phyloP scores from a whole-genome alignment of 331 rosid species.

The Ulmus americana region DNA sequence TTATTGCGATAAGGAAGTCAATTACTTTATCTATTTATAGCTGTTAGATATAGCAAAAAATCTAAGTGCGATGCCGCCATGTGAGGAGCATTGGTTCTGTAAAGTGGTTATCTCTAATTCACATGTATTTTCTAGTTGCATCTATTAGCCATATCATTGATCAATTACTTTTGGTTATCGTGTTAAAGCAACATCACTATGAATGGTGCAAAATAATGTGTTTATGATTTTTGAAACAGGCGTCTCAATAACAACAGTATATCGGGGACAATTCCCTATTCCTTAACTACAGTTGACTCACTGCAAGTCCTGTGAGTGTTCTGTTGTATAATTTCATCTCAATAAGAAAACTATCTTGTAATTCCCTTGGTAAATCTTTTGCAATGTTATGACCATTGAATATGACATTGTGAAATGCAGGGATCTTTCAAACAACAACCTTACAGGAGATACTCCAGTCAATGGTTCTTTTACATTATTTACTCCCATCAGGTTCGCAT shows the following conservation, averaged over 20 bases:
- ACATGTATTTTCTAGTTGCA: too few relatives aligned
- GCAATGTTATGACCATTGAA: constrained; percentile 16
- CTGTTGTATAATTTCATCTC: constrained; percentile 13
- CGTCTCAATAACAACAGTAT: constrained; percentile 83
- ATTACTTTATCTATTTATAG: too few relatives aligned
- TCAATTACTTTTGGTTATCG: not conserved
- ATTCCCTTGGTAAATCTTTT: constrained; percentile 6
- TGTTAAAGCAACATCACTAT: not conserved
- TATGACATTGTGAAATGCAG: constrained; percentile 35
- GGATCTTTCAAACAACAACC: constrained; percentile 68
- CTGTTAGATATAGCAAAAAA: too few relatives aligned
- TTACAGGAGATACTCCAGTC: constrained; percentile 52
- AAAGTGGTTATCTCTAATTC: too few relatives aligned
- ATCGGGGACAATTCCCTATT: constrained; percentile 44
- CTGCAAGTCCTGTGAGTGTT: constrained; percentile 90
- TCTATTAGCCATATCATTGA: not conserved
- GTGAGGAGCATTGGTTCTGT: too few relatives aligned
- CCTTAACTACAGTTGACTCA: constrained; percentile 41
- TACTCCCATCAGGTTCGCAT: constrained; percentile 73
- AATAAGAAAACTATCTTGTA: constrained; percentile 4
- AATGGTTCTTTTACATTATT: constrained; percentile 75
- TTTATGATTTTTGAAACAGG: constrained; percentile 40
- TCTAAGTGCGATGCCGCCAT: too few relatives aligned
- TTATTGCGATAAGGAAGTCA: too few relatives aligned
- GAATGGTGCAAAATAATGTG: constrained; percentile 1